Evolutionary conservation across 1,284 basidiomycete species (phyloP).

Genomic region (Tremellales sp.): DNA sequence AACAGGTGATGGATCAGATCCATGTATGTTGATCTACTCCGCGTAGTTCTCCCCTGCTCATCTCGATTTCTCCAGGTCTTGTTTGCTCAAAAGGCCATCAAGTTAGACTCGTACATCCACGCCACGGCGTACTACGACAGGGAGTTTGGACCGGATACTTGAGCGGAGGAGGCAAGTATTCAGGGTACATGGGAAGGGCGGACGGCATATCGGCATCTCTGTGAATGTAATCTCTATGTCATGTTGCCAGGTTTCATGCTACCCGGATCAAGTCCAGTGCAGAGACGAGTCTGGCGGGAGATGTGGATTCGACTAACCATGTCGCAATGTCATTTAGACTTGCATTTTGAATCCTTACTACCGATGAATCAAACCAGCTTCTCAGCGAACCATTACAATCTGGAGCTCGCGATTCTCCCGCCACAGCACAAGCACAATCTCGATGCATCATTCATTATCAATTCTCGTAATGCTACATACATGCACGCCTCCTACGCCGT

Average conservation of each 20-base stretch:
- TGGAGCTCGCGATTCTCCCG: background rate
- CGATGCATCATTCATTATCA: background rate
- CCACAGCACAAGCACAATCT: background rate
- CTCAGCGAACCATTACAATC: background rate
- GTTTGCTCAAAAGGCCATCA: conserved; percentile 5
- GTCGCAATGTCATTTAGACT: background rate
- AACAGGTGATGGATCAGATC: conserved; percentile 9
- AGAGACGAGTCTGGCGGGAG: no score
- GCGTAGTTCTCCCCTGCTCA: conserved; percentile 13
- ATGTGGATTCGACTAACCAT: background rate
- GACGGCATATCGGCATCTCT: no score
- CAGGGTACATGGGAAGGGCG: no score
- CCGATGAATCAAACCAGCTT: background rate
- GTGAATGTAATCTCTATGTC: no score
- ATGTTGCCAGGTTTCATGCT: no score
- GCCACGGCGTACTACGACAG: conserved; percentile 4
- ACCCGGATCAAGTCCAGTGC: no score
- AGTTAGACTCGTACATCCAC: conserved; percentile 1
- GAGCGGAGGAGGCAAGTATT: no score
- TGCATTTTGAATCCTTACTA: background rate
- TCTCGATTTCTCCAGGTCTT: conserved; percentile 1
- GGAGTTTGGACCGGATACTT: background rate
- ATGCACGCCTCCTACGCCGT: conserved; percentile 1
- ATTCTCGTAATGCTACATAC: background rate
- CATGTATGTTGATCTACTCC: conserved; percentile 11